Evolutionary conservation across 441 rosid species (phyloP).

Genomic region (Mallotus japonicus): DNA sequence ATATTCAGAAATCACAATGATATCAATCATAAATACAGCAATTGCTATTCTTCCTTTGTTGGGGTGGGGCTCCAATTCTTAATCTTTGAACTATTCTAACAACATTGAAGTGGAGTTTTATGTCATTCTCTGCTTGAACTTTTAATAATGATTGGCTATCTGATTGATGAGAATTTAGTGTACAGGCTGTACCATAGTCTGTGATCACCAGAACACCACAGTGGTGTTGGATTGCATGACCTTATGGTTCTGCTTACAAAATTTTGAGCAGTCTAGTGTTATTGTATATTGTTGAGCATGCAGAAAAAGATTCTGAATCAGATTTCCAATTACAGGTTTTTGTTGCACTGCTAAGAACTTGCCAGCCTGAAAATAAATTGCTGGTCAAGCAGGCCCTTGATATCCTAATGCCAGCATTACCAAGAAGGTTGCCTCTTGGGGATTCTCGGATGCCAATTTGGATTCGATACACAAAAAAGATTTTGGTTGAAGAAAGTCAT

Average conservation of each 20-base stretch:
- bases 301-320: conserved; percentile 16
- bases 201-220: not conserved
- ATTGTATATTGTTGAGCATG: not conserved
- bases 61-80: not conserved
- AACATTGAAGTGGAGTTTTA: not conserved
- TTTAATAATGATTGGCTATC: not conserved
- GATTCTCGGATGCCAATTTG: conserved; percentile 99
- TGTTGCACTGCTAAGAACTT: conserved; percentile 97
- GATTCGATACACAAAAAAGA: conserved; percentile 96
- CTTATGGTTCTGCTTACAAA: not conserved
- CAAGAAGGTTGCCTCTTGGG: conserved; percentile 89
- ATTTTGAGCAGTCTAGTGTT: conserved; percentile 1
- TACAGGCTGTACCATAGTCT: not conserved
- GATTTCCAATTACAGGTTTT: conserved; percentile 69
- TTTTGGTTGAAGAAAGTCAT: conserved; percentile 98
- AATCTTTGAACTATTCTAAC: not conserved
- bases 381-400: conserved; percentile 99
- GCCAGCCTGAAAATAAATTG: conserved; percentile 96
- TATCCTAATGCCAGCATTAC: conserved; percentile 97
- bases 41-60: not conserved
- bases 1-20: conserved; percentile 14
- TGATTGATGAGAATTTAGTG: not conserved
- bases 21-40: not conserved
- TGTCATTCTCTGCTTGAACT: not conserved
- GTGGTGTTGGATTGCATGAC: conserved; percentile 3